A percentile compares a stretch with the other conserved stretches of the same genome.
Conservation (phyloP, 768 basidiomycete genomes). For the Auriscalpium vulgare region DNA sequence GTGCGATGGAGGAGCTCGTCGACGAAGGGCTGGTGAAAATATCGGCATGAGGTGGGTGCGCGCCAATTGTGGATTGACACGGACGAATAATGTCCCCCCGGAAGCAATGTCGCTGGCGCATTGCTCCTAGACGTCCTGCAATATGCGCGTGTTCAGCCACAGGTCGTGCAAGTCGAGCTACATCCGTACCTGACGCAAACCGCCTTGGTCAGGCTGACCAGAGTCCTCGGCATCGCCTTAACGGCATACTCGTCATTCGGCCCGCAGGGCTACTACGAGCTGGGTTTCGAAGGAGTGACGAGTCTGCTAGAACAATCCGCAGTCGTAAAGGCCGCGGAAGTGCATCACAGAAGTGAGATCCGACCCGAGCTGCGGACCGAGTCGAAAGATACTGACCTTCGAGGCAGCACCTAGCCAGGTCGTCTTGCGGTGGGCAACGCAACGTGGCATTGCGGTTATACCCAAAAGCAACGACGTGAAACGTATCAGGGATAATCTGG, state of each 20-base stretch:
- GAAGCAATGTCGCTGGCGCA: slow-evolving; percentile 67
- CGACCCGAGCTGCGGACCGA: too few relatives aligned
- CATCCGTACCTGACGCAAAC: slow-evolving; percentile 51
- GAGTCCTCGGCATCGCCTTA: slow-evolving; percentile 37
- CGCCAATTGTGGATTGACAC: background rate
- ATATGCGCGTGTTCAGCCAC: slow-evolving; percentile 60
- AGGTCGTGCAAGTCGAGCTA: slow-evolving; percentile 53
- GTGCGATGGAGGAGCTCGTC: slow-evolving; percentile 71
- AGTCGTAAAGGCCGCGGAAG: slow-evolving; percentile 37
- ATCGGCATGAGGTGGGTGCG: slow-evolving; percentile 64
- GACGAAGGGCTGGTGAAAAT: slow-evolving; percentile 64
- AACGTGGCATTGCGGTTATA: slow-evolving; percentile 40
- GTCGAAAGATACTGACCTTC: too few relatives aligned
- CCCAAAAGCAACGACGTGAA: slow-evolving; percentile 36
- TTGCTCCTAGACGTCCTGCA: slow-evolving; percentile 69
- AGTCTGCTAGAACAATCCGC: slow-evolving; percentile 46
- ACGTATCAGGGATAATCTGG: slow-evolving; percentile 38
- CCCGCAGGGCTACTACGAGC: slow-evolving; percentile 52
- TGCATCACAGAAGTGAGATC: slow-evolving; percentile 45
- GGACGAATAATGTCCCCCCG: background rate
- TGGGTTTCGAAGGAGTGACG: slow-evolving; percentile 45
- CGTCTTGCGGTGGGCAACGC: slow-evolving; percentile 42
- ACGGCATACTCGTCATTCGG: slow-evolving; percentile 54
- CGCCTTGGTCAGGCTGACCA: slow-evolving; percentile 34
- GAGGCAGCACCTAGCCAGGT: slow-evolving; percentile 33